These are phyloP conservation scores for Pythium chondricola DNA, from an alignment of 352 stramenopile genomes.

Conservation along the genomic window DNA sequence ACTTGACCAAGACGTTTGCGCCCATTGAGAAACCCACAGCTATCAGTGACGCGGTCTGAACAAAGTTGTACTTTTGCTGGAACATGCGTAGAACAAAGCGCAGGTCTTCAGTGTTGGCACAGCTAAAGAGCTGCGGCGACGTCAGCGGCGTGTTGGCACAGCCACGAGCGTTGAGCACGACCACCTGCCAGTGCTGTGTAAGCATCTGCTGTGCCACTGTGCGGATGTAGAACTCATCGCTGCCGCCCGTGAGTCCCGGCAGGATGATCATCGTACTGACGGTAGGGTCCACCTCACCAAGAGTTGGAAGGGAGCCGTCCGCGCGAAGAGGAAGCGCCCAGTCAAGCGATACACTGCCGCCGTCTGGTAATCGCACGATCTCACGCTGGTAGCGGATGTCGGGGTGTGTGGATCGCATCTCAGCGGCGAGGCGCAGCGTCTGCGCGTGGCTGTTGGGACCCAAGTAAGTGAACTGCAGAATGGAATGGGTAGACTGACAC, in stretches of 20 bases:
- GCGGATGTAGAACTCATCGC: constrained; percentile 63
- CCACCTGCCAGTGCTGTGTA: constrained; percentile 46
- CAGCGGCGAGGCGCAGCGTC: constrained; percentile 37
- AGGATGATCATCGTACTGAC: constrained; percentile 45
- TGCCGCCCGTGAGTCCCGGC: constrained; percentile 52
- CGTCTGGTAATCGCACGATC: constrained; percentile 46
- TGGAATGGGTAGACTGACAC: not conserved
- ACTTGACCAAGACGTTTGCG: constrained; percentile 74
- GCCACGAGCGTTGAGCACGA: constrained; percentile 67
- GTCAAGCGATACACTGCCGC: constrained; percentile 71
- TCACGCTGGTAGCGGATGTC: constrained; percentile 46
- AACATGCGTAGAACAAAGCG: constrained; percentile 37
- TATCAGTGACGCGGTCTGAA: constrained; percentile 25
- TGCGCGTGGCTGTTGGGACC: constrained; percentile 29
- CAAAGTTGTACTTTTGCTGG: constrained; percentile 34
- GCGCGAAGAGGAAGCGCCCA: constrained; percentile 41
- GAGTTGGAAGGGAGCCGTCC: constrained; percentile 5
- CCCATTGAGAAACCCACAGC: constrained; percentile 67
- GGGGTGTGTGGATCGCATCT: constrained; percentile 29
- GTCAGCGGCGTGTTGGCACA: constrained; percentile 55
- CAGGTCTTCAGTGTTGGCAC: constrained; percentile 65
- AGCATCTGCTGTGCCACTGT: constrained; percentile 35
- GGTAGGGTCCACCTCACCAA: constrained; percentile 24
- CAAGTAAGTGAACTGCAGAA: not conserved
- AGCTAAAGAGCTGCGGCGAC: constrained; percentile 61